Evolutionary conservation across 805 yeast genomes (phyloP), one percentile per base, ranked within the genome.

Genomic region (Grigorovia transvaalensis): DNA sequence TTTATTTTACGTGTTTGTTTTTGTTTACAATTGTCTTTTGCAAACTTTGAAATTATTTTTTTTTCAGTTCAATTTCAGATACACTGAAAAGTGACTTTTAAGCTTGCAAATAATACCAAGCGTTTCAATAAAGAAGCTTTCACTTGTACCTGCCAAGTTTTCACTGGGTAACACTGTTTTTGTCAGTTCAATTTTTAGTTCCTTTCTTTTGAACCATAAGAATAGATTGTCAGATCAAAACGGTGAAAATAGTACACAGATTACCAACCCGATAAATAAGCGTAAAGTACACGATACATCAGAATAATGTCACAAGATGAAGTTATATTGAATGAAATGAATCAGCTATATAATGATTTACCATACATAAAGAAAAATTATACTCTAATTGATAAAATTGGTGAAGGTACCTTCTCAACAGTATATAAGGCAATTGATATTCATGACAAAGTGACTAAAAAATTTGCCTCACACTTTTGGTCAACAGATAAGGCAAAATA

Each of bases 371-470:
- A 64, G 19, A 54, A 47, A 40, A 60, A 58, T 3, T 79, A 76
- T 58, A 65, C 65, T 46, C 59, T 79, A 18, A 51, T 74, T 4
- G 72, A 72, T 49, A 75, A 76, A 60, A 76, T 86, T 56, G 95
- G 95, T 15, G 93, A 86, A 65, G 95, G 95, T 29, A 90, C 95
- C 0, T 86, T 86, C 57, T 84, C 90, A 2, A 75, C 79, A 12
- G 95, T 86, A 15, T 82, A 82, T 66, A 78, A 79, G 51, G 90
- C 88, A 35, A 47, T 56, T 20, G 71, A 71, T 51, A 46, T 68
- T n/a, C 65, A 64, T 57, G 71, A 70, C 2, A 69, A 62, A 46
- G 57, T 64, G 40, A 56, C 66, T 18, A 53, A 53, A 45, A 60
- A 57, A 45, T 62, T 56, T 51, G 52, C 55, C 44, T 56, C 60